A percentile compares a stretch with the other conserved stretches of the same genome.
phyloP scores from a whole-genome alignment of 768 basidiomycete genomes.

The Sporobolomyces phaffii region DNA sequence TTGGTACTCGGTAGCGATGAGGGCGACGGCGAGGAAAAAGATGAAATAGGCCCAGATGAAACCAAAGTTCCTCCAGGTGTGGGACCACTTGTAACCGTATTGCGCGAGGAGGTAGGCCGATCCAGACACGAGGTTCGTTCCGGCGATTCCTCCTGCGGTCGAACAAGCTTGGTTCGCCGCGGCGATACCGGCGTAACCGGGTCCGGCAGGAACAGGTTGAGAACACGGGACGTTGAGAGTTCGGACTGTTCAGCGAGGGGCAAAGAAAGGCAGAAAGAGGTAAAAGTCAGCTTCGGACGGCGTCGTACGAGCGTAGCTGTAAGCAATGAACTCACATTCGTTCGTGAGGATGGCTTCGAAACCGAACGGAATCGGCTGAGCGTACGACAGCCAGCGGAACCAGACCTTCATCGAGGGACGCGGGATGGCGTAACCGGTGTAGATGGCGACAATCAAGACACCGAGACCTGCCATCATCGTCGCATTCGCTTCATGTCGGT shows the following conservation, averaged over 20 bases:
- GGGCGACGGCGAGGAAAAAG: slow-evolving; percentile 44
- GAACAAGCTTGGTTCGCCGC: slow-evolving; percentile 41
- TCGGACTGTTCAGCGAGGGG: too few species aligned
- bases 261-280: not conserved
- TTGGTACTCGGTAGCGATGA: slow-evolving; percentile 44
- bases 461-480: slow-evolving; percentile 28
- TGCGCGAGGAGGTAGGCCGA: slow-evolving; percentile 30
- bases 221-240: slow-evolving; percentile 32
- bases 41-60: slow-evolving; percentile 44
- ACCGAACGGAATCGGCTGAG: slow-evolving; percentile 46
- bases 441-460: slow-evolving; percentile 47
- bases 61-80: slow-evolving; percentile 23
- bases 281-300: not conserved
- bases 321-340: slow-evolving; percentile 12
- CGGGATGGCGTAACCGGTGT: slow-evolving; percentile 44
- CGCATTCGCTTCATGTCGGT: slow-evolving; percentile 31
- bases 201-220: slow-evolving; percentile 14
- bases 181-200: slow-evolving; percentile 15
- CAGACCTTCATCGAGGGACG: slow-evolving; percentile 47
- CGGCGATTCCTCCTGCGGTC: slow-evolving; percentile 36
- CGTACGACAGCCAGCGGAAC: slow-evolving; percentile 49
- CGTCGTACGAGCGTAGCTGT: not conserved
- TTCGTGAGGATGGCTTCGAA: slow-evolving; percentile 37
- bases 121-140: slow-evolving; percentile 34
- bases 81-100: slow-evolving; percentile 31